A percentile compares a stretch with the other conserved stretches of the same genome.
phyloP scores from a whole-genome alignment of 2,329 filamentous ascomycete genomes.

The Hypocreales sp. region DNA sequence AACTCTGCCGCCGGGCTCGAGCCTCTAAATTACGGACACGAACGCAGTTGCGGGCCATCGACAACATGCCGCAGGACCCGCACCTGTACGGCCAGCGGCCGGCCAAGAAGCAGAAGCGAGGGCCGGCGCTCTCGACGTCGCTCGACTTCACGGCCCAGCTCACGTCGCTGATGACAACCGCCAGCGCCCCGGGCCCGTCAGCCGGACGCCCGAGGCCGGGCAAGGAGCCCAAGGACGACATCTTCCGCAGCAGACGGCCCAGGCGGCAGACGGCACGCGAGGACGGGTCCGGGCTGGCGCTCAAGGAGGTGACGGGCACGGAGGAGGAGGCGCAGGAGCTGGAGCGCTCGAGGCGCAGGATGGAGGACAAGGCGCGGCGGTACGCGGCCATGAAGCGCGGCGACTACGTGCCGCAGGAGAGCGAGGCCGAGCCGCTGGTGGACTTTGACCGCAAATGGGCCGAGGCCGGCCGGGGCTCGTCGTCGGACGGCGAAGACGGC shows the following conservation, averaged over 20 bases:
- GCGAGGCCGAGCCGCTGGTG: conserved; percentile 53
- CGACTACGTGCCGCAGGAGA: conserved; percentile 57
- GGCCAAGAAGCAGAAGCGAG: conserved; percentile 52
- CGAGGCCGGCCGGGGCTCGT: conserved; percentile 25
- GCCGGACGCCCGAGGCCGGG: conserved; percentile 28
- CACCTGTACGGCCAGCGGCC: conserved; percentile 64
- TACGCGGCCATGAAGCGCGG: conserved; percentile 86
- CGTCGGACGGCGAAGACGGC: conserved; percentile 39
- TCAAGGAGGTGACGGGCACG: conserved; percentile 37
- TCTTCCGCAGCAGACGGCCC: conserved; percentile 15
- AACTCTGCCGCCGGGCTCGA: too few relatives aligned
- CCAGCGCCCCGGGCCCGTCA: conserved; percentile 23
- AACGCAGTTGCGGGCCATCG: background rate
- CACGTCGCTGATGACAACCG: conserved; percentile 57
- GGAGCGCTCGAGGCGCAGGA: conserved; percentile 57
- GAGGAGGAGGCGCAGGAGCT: conserved; percentile 52
- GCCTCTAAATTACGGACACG: too few relatives aligned
- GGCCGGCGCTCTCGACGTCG: conserved; percentile 54
- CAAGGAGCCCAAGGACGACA: conserved; percentile 32
- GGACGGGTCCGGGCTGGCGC: conserved; percentile 31
- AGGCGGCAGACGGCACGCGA: conserved; percentile 15
- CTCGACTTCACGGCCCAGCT: conserved; percentile 84
- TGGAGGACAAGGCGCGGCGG: conserved; percentile 79
- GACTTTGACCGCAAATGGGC: conserved; percentile 98
- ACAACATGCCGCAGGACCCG: conserved; percentile 45